These are phyloP conservation scores for Penicillium sp. DNA, from an alignment of 2,329 filamentous ascomycete species.

Conservation along the genomic window DNA sequence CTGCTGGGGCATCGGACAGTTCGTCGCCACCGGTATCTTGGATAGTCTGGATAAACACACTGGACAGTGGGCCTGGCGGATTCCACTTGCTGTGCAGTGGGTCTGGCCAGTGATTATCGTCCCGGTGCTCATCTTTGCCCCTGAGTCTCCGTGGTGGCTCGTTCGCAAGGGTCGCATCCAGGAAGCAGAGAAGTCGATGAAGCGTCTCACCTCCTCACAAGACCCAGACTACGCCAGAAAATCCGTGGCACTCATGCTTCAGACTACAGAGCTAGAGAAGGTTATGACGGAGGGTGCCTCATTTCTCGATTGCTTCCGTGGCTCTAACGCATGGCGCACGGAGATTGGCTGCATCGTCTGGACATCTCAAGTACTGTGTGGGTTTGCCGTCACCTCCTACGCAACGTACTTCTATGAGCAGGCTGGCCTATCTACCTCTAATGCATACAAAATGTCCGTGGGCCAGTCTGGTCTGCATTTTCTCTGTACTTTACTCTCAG, in stretches of 20 bases:
- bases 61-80: slow-evolving; percentile 10
- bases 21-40: slow-evolving; percentile 44
- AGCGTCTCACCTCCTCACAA: slow-evolving; percentile 11
- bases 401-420: slow-evolving; percentile 39
- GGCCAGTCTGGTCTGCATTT: slow-evolving; percentile 41
- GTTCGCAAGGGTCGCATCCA: slow-evolving; percentile 12
- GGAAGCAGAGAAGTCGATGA: slow-evolving; percentile 16
- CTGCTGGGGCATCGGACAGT: slow-evolving; percentile 60
- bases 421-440: slow-evolving; percentile 42
- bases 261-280: slow-evolving; percentile 29
- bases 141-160: slow-evolving; percentile 23
- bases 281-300: slow-evolving; percentile 26
- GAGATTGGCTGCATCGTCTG: slow-evolving; percentile 36
- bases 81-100: slow-evolving; percentile 30
- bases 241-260: slow-evolving; percentile 3
- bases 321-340: slow-evolving; percentile 34
- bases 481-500: slow-evolving; percentile 31
- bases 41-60: slow-evolving; percentile 11
- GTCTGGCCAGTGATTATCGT: slow-evolving; percentile 27
- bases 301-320: slow-evolving; percentile 41
- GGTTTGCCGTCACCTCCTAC: slow-evolving; percentile 32
- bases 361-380: slow-evolving; percentile 34
- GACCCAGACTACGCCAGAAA: slow-evolving; percentile 1
- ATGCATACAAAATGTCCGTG: slow-evolving; percentile 11
- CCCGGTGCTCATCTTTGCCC: slow-evolving; percentile 21